Base-by-base conservation (phyloP, 1,284 basidiomycete genomes). In the Ceratobasidium sp. region DNA sequence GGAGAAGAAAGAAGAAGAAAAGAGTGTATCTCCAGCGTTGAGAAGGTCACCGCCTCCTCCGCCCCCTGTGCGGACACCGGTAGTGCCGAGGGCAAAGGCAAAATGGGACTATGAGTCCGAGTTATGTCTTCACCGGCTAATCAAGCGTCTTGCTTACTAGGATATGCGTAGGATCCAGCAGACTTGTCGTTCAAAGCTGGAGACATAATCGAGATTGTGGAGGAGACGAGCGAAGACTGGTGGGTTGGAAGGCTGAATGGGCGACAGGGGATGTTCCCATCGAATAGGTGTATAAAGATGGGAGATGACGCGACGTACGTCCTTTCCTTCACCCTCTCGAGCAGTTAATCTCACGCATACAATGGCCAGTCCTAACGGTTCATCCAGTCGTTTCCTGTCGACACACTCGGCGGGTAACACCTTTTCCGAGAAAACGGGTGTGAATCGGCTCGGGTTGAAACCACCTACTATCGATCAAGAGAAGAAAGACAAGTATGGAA, bases 81-180 rank as follows among this genome's bases (percentile, higher is more conserved):
- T 83, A 20, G 81, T 81, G 59, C 14, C 16, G 18, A 85, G 86
- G 77, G 90, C 88, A 1, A 87, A 86, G 76, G 91, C 92, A 0
- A 69, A 89, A 0, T 93, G 92, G 92, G 82, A 84, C 1, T 93
- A 93, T 83, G 92, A 93, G 90, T 79, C 83, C 88, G 74, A 87
- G 87, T 38, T 81, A 83, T 78, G 92, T 90, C 57, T 64, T 78
- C 30, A 41, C 16, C 74, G 12, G 44, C 16, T 55, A 12, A 79
- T 3, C 62, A 10, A 23, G 10, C 10, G 52, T 7, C 3, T 35
- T 18, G n/a, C 23, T 23, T 62, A 27, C 41, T 54, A 23, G n/a
- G 23, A 18, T 59, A 46, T 18, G 6, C 16, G 38, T 23, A 52
- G 64, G 35, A 54, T 23, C 92, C 90, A 89, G 88, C 89, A 55